Percentiles rank a stretch among this genome's conserved stretches.
Conservation (phyloP, 148 eudicot species). For the Dianthus caryophyllus region DNA sequence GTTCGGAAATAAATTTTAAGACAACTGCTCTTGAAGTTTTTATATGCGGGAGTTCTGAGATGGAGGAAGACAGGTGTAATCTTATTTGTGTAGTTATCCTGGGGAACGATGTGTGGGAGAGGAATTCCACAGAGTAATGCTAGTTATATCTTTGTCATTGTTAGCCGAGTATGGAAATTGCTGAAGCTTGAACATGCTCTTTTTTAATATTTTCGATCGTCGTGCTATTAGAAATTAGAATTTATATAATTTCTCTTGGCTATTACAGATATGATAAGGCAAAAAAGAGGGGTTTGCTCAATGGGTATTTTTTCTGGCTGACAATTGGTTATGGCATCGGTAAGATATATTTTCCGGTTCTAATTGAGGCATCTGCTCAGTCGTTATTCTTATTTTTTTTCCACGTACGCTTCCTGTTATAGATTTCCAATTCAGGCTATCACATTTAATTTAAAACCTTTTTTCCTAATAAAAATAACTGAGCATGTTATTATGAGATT, state of each 20-base stretch:
- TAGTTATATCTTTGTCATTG: not conserved
- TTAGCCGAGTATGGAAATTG: not conserved
- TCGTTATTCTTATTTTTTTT: not conserved
- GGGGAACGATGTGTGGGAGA: not conserved
- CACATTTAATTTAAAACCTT: not conserved
- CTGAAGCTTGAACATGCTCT: not conserved
- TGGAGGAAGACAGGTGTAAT: not conserved
- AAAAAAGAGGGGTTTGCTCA: conserved; percentile 38
- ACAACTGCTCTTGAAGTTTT: not conserved
- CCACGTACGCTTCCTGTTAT: not conserved
- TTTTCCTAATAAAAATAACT: not conserved
- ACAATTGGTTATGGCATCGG: conserved; percentile 64
- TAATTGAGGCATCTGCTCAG: not conserved
- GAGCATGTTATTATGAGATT: not conserved
- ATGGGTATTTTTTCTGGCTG: conserved; percentile 76
- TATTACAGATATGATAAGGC: conserved; percentile 58
- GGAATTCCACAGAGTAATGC: too few relatives aligned
- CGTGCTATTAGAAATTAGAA: conserved; percentile 6
- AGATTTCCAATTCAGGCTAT: not conserved
- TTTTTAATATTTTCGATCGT: not conserved
- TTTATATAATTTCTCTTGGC: conserved; percentile 2
- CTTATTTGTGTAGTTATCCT: not conserved
- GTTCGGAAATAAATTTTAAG: not conserved
- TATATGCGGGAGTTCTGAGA: not conserved
- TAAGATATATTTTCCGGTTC: conserved; percentile 28